phyloP scores from a whole-genome alignment of 2,329 filamentous ascomycete genomes.

The Fusarium sp. region DNA sequence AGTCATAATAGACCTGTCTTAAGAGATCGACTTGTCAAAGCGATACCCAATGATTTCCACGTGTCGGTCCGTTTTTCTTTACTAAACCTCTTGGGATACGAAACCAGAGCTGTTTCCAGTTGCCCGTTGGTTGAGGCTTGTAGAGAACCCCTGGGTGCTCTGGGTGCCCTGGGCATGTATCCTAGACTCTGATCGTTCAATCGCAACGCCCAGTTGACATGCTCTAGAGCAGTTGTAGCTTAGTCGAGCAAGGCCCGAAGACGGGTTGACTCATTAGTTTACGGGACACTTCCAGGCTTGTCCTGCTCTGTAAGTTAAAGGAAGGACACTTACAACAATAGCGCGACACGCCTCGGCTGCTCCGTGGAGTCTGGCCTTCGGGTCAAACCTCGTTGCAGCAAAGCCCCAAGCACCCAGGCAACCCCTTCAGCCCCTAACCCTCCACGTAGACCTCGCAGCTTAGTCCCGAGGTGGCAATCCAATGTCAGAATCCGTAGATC shows the following conservation, averaged over 20 bases:
- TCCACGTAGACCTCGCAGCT: slow-evolving; percentile 2
- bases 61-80: slow-evolving; percentile 16
- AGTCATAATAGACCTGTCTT: slow-evolving; percentile 3
- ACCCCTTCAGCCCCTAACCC: slow-evolving; percentile 18
- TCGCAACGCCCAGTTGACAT: slow-evolving; percentile 17
- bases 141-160: background rate
- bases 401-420: slow-evolving; percentile 28
- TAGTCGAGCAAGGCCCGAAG: too few species aligned
- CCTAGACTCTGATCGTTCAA: slow-evolving; percentile 33
- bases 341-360: background rate
- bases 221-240: too few species aligned
- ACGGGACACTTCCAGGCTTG: too few species aligned
- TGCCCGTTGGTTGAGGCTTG: slow-evolving; percentile 12
- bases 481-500: slow-evolving; percentile 37
- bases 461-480: slow-evolving; percentile 36
- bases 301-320: too few species aligned
- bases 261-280: too few species aligned
- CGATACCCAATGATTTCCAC: slow-evolving; percentile 18
- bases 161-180: background rate
- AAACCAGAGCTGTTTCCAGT: slow-evolving; percentile 22
- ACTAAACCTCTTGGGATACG: slow-evolving; percentile 2
- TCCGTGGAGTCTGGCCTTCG: background rate
- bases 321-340: too few species aligned
- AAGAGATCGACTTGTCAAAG: slow-evolving; percentile 20
- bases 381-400: slow-evolving; percentile 21